Base-by-base conservation (phyloP, 164 flowering plant species). In the Vitis labrusca region DNA sequence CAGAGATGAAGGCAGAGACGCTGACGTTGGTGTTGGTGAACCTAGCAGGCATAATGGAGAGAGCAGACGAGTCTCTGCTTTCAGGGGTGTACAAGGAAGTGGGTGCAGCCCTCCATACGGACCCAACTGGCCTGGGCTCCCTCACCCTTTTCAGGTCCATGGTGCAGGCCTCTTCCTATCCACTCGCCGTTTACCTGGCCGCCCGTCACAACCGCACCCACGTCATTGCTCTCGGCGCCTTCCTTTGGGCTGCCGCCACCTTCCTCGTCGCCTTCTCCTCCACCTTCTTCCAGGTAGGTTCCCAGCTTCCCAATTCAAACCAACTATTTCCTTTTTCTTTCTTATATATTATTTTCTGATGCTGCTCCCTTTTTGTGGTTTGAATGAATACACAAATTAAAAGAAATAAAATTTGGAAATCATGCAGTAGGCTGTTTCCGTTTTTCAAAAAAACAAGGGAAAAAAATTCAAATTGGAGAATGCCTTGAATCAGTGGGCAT, bases 171-270 rank as follows among this genome's bases (percentile, higher is more conserved):
- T 27, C 84, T 16, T 93, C 94, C 57, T 91, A 87, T 75, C 97
- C 97, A 0, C 57, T 91, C 5, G 98, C 98, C 19, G 85, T 83
- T 47, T 93, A 87, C 75, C 73, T 93, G 10, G 82, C 98, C n/a
- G 71, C 76, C 14, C 86, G 86, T 14, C 85, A 89, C 72, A 82
- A 90, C 71, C 89, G 98, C 7, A 82, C 94, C 58, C 94, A 87
- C 53, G 90, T 89, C 54, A 91, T 91, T 10, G 90, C 98, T n/a
- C 83, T 83, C 30, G 97, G 94, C 3, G 92, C 97, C 6, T 84
- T 93, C 57, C 87, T 91, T 16, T 93, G 98, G 98, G 88, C 98
- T 14, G 87, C 89, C 16, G 95, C 98, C 49, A 93, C 98, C 30
- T 91, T 93, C 76, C 90, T 93, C 23, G 97, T 93, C 61, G 98